phyloP scores from a whole-genome alignment of 345 rosid genomes.

The Populus euphratica region DNA sequence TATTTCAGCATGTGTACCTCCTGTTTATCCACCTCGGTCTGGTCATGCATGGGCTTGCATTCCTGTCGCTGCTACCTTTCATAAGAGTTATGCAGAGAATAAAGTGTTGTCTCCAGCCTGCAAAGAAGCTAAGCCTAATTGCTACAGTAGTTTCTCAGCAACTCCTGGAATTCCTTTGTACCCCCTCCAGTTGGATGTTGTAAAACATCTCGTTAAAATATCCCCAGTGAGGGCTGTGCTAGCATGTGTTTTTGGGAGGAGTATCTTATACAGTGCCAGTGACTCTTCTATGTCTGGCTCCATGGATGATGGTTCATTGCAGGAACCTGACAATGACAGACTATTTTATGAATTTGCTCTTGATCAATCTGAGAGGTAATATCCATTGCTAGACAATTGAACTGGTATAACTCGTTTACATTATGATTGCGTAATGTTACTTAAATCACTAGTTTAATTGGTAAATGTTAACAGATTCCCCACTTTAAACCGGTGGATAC shows the following conservation, averaged over 20 bases:
- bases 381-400: conserved; percentile 6
- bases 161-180: conserved; percentile 74
- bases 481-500: conserved; percentile 95
- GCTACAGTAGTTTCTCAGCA: conserved; percentile 64
- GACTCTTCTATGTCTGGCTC: conserved; percentile 68
- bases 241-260: conserved; percentile 96
- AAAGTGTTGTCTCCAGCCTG: conserved; percentile 64
- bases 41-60: conserved; percentile 99
- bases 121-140: conserved; percentile 70
- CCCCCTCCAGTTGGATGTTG: conserved; percentile 88
- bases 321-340: conserved; percentile 67
- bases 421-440: conserved; percentile 16
- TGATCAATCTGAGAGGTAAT: conserved; percentile 96
- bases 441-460: conserved; percentile 10
- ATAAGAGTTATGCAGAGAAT: conserved; percentile 51
- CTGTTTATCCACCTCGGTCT: conserved; percentile 92
- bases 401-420: conserved; percentile 9
- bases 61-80: conserved; percentile 60
- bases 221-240: conserved; percentile 92
- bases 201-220: conserved; percentile 84
- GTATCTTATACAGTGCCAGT: conserved; percentile 69
- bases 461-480: conserved; percentile 57
- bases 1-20: conserved; percentile 94
- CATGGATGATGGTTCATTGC: conserved; percentile 52
- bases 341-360: conserved; percentile 93